phyloP scores from a whole-genome alignment of 495 filamentous ascomycete species.

The Penicillium egyptiacum region DNA sequence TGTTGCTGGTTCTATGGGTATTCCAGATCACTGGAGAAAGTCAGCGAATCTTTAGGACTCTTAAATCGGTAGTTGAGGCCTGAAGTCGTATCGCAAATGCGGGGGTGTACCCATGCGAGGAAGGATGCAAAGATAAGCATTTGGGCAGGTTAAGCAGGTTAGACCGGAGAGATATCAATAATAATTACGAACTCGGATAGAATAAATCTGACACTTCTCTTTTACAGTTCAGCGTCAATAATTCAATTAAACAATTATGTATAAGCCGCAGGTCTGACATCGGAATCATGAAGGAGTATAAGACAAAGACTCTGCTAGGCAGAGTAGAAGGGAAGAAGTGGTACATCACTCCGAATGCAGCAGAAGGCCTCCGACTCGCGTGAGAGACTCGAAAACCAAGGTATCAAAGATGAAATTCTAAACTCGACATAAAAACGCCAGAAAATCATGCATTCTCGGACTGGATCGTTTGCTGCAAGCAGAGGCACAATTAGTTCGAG shows the following conservation, averaged over 20 bases:
- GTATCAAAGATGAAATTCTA: constrained; percentile 42
- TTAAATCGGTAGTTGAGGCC: not conserved
- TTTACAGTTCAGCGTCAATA: constrained; percentile 13
- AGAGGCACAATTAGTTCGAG: constrained; percentile 14
- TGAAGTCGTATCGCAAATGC: constrained; percentile 15
- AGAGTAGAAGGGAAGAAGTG: constrained; percentile 31
- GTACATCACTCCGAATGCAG: constrained; percentile 26
- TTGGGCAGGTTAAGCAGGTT: not conserved
- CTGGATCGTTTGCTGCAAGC: constrained; percentile 47
- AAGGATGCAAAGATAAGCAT: constrained; percentile 9
- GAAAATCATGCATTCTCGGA: constrained; percentile 47
- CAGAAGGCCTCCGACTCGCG: constrained; percentile 21
- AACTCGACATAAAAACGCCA: constrained; percentile 35
- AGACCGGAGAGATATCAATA: not conserved
- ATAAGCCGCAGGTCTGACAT: constrained; percentile 28
- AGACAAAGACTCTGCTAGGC: constrained; percentile 35
- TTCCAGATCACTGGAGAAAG: not conserved
- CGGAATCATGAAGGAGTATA: constrained; percentile 41
- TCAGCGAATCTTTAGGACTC: not conserved
- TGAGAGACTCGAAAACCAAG: constrained; percentile 21
- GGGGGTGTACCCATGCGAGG: constrained; percentile 9
- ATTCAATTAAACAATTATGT: constrained; percentile 45
- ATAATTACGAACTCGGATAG: not conserved
- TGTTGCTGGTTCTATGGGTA: constrained; percentile 12
- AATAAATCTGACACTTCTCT: not conserved